Base-by-base conservation (phyloP, 768 basidiomycete species). In the Suillus subluteus region DNA sequence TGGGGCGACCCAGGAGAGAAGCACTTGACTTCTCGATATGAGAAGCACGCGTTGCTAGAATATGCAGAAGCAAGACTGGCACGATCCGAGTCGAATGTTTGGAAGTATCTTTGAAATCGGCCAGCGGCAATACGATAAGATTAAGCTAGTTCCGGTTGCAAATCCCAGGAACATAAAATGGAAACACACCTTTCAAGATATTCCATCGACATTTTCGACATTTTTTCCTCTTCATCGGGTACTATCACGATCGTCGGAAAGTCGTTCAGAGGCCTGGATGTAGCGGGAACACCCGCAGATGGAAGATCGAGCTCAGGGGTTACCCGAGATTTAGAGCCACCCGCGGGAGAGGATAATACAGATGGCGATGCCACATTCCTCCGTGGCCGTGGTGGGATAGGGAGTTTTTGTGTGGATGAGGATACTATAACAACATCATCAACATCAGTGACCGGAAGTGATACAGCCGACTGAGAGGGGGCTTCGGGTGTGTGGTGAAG, bases 11-110 rank as follows among this genome's bases (percentile, higher is more conserved):
- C 32, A 37, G 35, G 55, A 61, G 62, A 40, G 37, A 46, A 52
- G 59, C 58, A 67, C 54, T 65, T 61, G 50, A 77, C 71, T 35
- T 61, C 66, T 64, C 75, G 73, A 65, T 72, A 79, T 50, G 71
- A 73, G 32, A 79, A 78, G 50, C 74, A 75, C n/a, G 75, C 75
- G 8, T 69, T 68, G 43, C 70, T 65, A 56, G 71, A 72, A 58
- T 78, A 78, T 18, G 76, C 76, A 46, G 78, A 74, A 40, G 76
- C 76, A 61, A 78, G 76, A 62, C 70, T 73, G 54, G 73, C 71
- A 43, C 76, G 76, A 58, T 79, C 76, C 21, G 55, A 43, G 62
- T 78, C 76, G 62, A 77, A 78, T 4, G 67, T 77, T 65, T 77
- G 75, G 32, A 78, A 35, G 30, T 77, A 78, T 63, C 76, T 79